Base-by-base conservation (phyloP, 2,329 filamentous ascomycete species). In the Elsinoe ampelina region DNA sequence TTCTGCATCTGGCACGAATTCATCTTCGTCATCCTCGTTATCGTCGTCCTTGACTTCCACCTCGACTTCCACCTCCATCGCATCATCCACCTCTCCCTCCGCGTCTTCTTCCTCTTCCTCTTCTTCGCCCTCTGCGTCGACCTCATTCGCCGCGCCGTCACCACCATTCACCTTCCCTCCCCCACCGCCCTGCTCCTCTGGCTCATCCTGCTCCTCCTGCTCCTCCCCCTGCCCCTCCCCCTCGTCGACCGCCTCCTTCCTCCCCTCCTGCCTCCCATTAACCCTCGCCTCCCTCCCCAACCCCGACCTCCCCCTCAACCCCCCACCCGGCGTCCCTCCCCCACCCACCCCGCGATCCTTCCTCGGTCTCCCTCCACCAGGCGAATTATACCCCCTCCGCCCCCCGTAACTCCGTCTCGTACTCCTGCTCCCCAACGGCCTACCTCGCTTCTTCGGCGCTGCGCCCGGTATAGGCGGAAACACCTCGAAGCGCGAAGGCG, bases 401-500 rank as follows among this genome's bases (percentile, higher is more conserved):
- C 43, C 45, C 19, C 54, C 32, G 8, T 42, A 22, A 20, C 45
- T 48, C 32, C 61, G 57, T n/a, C 48, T 38, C 8, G 68, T 60
- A 26, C 63, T 63, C 12, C 65, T 61, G 17, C 63, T 61, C 4
- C 62, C 58, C 20, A 62, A 51, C n/a, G 62, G 59, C 19, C 68
- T 61, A 19, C 66, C 67, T 11, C 66, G 63, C 38, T 68, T 64
- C 57, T 67, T 70, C 6, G 63, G 60, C 12, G 58, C 55, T 60
- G 71, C 70, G 34, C 79, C 79, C 17, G 80, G 80, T 7, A 86
- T 72, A 0, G 85, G 81, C 7, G 89, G 89, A 64, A 87, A 92
- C 39, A 93, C 82, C 63, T 90, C 85, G 68, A 89, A 95, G 34
- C 88, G 81, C 1, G 77, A 82, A 0, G 83, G 75, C 2, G 87